phyloP scores from a whole-genome alignment of 23 red algal genomes.

The Gracilaria domingensis region DNA sequence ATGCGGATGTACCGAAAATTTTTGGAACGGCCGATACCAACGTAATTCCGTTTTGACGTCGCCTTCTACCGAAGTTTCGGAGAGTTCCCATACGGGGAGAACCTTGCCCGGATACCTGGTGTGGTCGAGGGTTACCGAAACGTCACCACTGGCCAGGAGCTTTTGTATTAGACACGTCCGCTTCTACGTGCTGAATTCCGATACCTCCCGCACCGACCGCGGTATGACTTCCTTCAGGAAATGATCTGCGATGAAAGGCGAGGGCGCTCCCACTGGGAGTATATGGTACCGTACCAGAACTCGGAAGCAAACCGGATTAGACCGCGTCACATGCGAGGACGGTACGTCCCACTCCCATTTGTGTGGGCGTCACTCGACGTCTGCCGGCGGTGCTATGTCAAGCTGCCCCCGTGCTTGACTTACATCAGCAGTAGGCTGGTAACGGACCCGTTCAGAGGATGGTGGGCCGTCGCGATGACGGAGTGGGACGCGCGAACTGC shows the following conservation, averaged over 20 bases:
- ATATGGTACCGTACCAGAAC: constrained; percentile 13
- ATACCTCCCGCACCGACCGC: neutral
- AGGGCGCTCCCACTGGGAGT: neutral
- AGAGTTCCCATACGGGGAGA: neutral
- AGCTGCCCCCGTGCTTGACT: constrained; percentile 1
- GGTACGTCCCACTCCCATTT: constrained; percentile 2
- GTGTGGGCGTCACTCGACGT: constrained; percentile 4
- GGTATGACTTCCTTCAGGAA: neutral
- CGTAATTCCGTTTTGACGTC: neutral
- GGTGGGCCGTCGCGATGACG: neutral
- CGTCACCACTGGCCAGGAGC: neutral
- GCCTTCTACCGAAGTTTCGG: constrained; percentile 1
- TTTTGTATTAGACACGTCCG: neutral
- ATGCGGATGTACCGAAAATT: neutral
- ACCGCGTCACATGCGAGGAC: constrained; percentile 4
- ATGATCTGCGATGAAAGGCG: neutral
- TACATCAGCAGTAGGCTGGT: neutral
- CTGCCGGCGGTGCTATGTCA: constrained; percentile 1
- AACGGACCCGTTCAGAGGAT: constrained; percentile 1
- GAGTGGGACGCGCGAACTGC: neutral
- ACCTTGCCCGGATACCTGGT: neutral
- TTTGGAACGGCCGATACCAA: neutral
- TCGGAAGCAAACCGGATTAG: neutral
- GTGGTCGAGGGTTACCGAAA: neutral
- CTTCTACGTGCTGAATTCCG: constrained; percentile 25